These are phyloP conservation scores for Gyromitra esculenta DNA, from an alignment of 2,329 filamentous ascomycete genomes.

Conservation along the genomic window DNA sequence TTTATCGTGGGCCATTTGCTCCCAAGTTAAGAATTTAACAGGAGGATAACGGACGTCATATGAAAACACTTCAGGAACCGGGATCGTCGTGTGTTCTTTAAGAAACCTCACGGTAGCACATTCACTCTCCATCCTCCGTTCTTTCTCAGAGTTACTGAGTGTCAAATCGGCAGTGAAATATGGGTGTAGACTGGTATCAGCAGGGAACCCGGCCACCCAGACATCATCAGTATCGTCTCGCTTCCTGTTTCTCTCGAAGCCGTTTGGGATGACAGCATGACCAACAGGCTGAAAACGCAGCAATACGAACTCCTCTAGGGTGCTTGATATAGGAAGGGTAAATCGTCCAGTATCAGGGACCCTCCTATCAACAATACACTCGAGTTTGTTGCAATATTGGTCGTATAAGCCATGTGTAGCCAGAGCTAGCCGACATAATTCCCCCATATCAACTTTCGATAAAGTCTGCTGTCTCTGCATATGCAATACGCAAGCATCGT, in stretches of 20 bases:
- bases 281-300: conserved; percentile 39
- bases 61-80: conserved; percentile 45
- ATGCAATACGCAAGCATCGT: conserved; percentile 43
- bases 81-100: conserved; percentile 41
- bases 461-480: conserved; percentile 43
- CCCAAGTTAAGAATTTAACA: conserved; percentile 37
- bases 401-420: conserved; percentile 43
- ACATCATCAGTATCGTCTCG: conserved; percentile 32
- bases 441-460: conserved; percentile 44
- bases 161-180: conserved; percentile 32
- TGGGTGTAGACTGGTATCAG: conserved; percentile 40
- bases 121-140: conserved; percentile 47
- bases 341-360: conserved; percentile 39
- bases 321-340: conserved; percentile 41
- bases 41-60: conserved; percentile 45
- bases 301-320: conserved; percentile 40
- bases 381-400: conserved; percentile 40
- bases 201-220: conserved; percentile 45
- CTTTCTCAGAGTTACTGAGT: conserved; percentile 44
- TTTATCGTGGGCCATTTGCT: conserved; percentile 40
- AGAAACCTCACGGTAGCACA: conserved; percentile 45
- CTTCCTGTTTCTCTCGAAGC: conserved; percentile 28
- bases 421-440: conserved; percentile 44
- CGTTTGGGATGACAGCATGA: conserved; percentile 24
- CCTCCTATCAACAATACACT: conserved; percentile 39